phyloP scores from a whole-genome alignment of 2,329 filamentous ascomycete genomes.

The Phialemonium atrogriseum region DNA sequence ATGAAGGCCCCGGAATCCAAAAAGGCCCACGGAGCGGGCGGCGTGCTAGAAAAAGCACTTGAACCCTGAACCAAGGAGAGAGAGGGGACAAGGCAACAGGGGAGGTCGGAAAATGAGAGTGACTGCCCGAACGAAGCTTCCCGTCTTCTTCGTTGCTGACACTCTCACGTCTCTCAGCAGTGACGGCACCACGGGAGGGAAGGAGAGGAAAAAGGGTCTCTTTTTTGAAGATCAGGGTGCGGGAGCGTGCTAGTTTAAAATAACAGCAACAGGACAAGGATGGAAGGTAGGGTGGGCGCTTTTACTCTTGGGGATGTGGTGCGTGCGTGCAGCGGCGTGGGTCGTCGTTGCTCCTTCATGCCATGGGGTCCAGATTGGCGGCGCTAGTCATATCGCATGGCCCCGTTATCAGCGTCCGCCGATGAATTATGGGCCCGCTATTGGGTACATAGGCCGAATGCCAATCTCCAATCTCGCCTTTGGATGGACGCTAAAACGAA shows the following conservation, averaged over 20 bases:
- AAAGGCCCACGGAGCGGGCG: too few species aligned
- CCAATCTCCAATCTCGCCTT: too few species aligned
- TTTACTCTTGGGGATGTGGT: neutral
- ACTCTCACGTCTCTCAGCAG: neutral
- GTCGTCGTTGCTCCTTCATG: too few species aligned
- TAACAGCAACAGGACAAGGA: constrained; percentile 1
- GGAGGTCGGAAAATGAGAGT: constrained; percentile 1
- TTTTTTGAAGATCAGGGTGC: constrained; percentile 2
- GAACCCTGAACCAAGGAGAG: too few species aligned
- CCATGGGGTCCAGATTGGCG: constrained; percentile 12
- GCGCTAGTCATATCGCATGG: constrained; percentile 7
- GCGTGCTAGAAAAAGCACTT: too few species aligned
- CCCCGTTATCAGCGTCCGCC: too few species aligned
- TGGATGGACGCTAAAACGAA: too few species aligned
- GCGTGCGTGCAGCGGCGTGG: too few species aligned
- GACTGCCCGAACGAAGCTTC: constrained; percentile 1
- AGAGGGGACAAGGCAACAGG: neutral
- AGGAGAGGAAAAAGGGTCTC: constrained; percentile 2
- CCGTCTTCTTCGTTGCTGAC: constrained; percentile 2
- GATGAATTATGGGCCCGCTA: neutral
- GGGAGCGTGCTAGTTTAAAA: constrained; percentile 4
- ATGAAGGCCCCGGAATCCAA: too few species aligned
- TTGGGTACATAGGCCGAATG: too few species aligned
- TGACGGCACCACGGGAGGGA: constrained; percentile 1
- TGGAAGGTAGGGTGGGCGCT: too few species aligned